Base-by-base conservation (phyloP, 768 basidiomycete species). In the Tricholoma flavovirens region DNA sequence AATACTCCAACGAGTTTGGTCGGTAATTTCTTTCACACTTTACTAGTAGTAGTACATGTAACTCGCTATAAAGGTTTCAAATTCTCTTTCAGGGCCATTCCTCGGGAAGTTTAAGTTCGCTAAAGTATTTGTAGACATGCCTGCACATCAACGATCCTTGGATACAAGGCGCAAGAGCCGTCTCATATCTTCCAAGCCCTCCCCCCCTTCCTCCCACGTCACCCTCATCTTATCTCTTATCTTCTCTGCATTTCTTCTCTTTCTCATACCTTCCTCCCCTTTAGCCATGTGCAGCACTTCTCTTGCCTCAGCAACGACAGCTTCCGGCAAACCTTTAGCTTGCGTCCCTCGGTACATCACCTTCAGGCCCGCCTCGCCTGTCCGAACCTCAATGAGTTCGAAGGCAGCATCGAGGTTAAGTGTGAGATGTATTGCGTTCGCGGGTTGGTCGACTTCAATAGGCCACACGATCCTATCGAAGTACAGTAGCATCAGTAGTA, bases 381-480 rank as follows among this genome's bases (percentile, higher is more conserved):
- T 61, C 4, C 63, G 59, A 29, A 66, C 62, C 42, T 66, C 58
- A 7, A 61, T 35, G 0, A 66, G 57, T 17, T 66, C 62, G 32
- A 66, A 63, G 3, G 58, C 64, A 8, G 36, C 60, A 14, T 62
- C 55, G 22, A 67, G 58, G 19, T 55, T 61, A 1, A 58, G 57
- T 1, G 58, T 52, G 17, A 65, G 55, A 17, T 63, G 58, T 0
- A 40, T 52, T 0, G 66, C 62, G 1, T 60, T 58, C 0, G 56
- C 26, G 0, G 66, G 66, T 51, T 67, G 66, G 29, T 67, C 64
- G 3, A 49, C 59, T 7, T 56, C 53, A 36, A 67, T 59, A 1
- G 64, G 66, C 66, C 66, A 67, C 21, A 56, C 61, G 12, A 67
- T 65, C 42, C 66, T 67, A 26, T 9, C 19, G 7, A 30, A 14